phyloP scores from a whole-genome alignment of 495 filamentous ascomycete species.

The Penicillium waksmanii region DNA sequence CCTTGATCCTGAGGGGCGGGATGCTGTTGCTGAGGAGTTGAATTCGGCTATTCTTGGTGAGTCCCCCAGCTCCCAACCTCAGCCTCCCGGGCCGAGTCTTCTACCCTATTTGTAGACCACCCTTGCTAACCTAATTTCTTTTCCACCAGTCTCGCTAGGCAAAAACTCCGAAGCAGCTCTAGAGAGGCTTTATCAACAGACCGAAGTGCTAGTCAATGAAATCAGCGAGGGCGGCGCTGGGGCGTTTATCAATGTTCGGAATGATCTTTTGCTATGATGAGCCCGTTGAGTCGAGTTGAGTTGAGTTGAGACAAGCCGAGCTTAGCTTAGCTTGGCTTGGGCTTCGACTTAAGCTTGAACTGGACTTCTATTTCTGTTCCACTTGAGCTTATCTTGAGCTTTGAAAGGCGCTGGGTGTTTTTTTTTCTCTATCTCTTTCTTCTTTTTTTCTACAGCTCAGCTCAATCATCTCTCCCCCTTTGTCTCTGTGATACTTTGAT shows the following conservation, averaged over 20 bases:
- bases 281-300: background rate
- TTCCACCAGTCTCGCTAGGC: slow-evolving; percentile 73
- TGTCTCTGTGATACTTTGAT: no score
- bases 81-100: background rate
- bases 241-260: slow-evolving; percentile 81
- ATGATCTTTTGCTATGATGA: slow-evolving; percentile 58
- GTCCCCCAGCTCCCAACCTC: background rate
- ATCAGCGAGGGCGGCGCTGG: slow-evolving; percentile 82
- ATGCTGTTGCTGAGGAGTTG: slow-evolving; percentile 87
- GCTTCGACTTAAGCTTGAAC: background rate
- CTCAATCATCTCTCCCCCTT: background rate
- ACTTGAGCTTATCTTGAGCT: background rate
- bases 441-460: background rate
- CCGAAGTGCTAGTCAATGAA: slow-evolving; percentile 80
- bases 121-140: background rate
- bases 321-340: background rate
- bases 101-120: slow-evolving; percentile 5
- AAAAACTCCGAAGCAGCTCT: slow-evolving; percentile 87
- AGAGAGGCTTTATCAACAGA: slow-evolving; percentile 86
- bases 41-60: slow-evolving; percentile 92
- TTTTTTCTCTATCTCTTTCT: background rate
- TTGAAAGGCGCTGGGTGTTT: background rate
- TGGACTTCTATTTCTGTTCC: background rate
- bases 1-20: slow-evolving; percentile 73
- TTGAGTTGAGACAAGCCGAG: no score